Conservation (phyloP, 805 yeast species). For the Saturnispora diversa region DNA sequence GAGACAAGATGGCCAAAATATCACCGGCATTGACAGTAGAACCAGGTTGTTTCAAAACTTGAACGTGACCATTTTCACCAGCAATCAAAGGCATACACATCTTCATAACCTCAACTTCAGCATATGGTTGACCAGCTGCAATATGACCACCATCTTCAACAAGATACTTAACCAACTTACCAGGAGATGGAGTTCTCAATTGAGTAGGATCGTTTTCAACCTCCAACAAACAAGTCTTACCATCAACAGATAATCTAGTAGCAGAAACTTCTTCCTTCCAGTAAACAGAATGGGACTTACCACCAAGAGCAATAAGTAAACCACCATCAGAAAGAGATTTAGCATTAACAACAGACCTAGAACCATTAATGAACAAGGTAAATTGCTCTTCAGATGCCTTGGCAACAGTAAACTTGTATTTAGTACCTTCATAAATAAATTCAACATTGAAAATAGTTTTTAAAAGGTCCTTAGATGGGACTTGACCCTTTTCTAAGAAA, state of each 20-base stretch:
- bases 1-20: conserved; percentile 84
- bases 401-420: conserved; percentile 93
- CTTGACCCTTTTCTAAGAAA: conserved; percentile 93
- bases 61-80: conserved; percentile 87
- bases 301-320: conserved; percentile 75
- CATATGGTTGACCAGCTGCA: conserved; percentile 84
- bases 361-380: conserved; percentile 88
- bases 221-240: conserved; percentile 90
- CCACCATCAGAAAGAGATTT: conserved; percentile 94
- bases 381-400: conserved; percentile 79
- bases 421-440: conserved; percentile 88
- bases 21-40: conserved; percentile 97
- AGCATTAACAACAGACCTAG: conserved; percentile 80
- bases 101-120: conserved; percentile 99
- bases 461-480: conserved; percentile 71
- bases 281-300: conserved; percentile 89
- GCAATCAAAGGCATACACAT: conserved; percentile 98
- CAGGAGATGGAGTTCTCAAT: conserved; percentile 97
- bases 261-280: conserved; percentile 98
- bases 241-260: conserved; percentile 88
- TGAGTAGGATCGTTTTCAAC: conserved; percentile 98
- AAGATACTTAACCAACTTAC: conserved; percentile 87
- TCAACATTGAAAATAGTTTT: conserved; percentile 89
- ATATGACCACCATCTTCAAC: conserved; percentile 96
- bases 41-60: conserved; percentile 94